Evolutionary conservation across 768 basidiomycete genomes (phyloP).

Genomic region (Leucocoprinus leucothites): DNA sequence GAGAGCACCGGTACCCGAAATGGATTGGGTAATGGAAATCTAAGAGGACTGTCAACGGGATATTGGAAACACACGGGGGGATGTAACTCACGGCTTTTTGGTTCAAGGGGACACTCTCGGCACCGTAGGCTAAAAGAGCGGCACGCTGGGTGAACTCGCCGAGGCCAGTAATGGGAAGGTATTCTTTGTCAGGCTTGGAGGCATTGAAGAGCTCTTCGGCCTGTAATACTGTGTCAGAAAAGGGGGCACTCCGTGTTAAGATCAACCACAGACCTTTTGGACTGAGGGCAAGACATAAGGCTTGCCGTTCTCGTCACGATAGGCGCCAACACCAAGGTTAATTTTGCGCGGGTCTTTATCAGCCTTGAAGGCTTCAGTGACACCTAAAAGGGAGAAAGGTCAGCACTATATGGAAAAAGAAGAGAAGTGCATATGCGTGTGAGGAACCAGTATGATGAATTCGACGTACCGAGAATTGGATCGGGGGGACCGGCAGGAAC

Average conservation of each 20-base stretch:
- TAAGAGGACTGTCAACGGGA: constrained; percentile 27
- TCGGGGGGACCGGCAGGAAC: constrained; percentile 90
- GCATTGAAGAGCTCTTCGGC: constrained; percentile 73
- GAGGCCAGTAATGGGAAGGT: constrained; percentile 92
- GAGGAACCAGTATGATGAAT: no score
- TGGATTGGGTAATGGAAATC: constrained; percentile 88
- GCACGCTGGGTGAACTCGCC: constrained; percentile 83
- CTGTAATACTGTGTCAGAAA: constrained; percentile 31
- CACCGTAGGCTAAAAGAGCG: constrained; percentile 87
- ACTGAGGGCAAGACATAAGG: constrained; percentile 91
- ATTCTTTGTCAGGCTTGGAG: constrained; percentile 85
- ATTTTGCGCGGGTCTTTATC: constrained; percentile 92
- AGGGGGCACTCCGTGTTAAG: background rate
- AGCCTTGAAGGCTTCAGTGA: constrained; percentile 96
- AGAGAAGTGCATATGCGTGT: constrained; percentile 2
- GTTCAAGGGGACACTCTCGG: constrained; percentile 68
- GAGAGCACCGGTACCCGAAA: constrained; percentile 97
- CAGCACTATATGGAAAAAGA: constrained; percentile 4
- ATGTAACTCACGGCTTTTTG: constrained; percentile 61
- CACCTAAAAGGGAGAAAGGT: constrained; percentile 42
- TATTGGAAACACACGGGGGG: constrained; percentile 1
- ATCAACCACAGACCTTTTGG: constrained; percentile 57
- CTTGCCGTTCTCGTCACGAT: constrained; percentile 92
- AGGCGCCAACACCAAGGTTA: constrained; percentile 96
- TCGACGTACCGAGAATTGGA: constrained; percentile 78